phyloP scores from a whole-genome alignment of 176 grass and related monocot species.

The Guadua angustifolia region DNA sequence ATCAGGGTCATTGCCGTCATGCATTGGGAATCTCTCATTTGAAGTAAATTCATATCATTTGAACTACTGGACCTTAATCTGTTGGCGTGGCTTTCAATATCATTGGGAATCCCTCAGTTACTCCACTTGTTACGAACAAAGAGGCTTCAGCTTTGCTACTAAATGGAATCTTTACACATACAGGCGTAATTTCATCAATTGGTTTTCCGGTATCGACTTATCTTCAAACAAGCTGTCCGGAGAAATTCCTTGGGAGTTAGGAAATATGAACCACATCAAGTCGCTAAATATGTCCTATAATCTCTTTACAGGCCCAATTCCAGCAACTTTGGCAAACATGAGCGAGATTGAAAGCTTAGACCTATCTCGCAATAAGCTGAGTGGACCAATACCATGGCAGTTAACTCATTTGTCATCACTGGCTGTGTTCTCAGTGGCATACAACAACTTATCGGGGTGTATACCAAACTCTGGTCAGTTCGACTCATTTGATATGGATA shows the following conservation, averaged over 20 bases:
- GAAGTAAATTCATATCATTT: no score
- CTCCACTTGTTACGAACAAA: no score
- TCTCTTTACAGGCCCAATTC: slow-evolving; percentile 23
- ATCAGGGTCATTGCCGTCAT: no score
- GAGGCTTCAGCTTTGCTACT: slow-evolving; percentile 1
- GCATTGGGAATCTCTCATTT: no score
- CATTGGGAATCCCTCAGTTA: no score
- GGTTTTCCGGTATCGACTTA: slow-evolving; percentile 26
- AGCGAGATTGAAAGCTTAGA: not conserved
- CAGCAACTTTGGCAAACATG: not conserved
- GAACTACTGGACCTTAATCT: no score
- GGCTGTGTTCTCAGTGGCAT: slow-evolving; percentile 33
- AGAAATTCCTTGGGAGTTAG: slow-evolving; percentile 31
- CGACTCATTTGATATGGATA: not conserved
- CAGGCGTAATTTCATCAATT: not conserved
- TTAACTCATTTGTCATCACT: not conserved
- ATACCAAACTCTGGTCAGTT: not conserved
- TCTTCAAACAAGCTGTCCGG: slow-evolving; percentile 38
- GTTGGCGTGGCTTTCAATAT: no score
- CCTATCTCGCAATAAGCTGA: not conserved
- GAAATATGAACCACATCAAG: slow-evolving; percentile 20
- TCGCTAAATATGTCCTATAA: slow-evolving; percentile 41
- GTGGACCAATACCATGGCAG: slow-evolving; percentile 10
- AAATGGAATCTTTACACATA: slow-evolving; percentile 13
- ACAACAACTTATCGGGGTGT: slow-evolving; percentile 34